These are phyloP conservation scores for Rhodamnia argentea DNA, from an alignment of 345 rosid genomes.

Conservation along the genomic window DNA sequence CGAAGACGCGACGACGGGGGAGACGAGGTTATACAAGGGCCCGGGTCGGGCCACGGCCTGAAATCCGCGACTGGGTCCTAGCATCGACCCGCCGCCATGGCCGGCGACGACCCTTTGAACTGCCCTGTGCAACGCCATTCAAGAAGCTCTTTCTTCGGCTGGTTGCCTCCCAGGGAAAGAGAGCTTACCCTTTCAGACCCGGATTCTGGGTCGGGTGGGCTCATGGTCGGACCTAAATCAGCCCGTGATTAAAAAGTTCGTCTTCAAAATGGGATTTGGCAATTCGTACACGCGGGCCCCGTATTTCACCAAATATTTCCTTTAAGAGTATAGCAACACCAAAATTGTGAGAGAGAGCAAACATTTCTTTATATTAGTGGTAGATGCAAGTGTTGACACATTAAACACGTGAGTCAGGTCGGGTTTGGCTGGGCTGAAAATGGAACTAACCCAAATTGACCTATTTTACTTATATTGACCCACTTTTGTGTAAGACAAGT, in stretches of 20 bases:
- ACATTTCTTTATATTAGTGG: not conserved
- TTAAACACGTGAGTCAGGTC: too few species aligned
- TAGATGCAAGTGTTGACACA: too few species aligned
- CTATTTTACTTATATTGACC: too few species aligned
- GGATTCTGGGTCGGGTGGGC: not conserved
- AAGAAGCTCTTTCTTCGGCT: not conserved
- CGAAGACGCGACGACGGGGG: not conserved
- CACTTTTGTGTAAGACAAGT: too few species aligned
- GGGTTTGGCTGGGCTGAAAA: too few species aligned
- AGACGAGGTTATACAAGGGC: not conserved
- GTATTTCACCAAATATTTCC: too few species aligned
- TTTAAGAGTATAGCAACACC: not conserved
- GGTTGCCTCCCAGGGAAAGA: not conserved
- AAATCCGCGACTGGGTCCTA: conserved; percentile 19
- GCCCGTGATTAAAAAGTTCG: not conserved
- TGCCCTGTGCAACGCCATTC: conserved; percentile 50
- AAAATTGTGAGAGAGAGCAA: not conserved
- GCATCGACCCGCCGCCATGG: not conserved
- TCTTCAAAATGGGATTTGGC: too few species aligned
- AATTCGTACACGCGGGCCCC: too few species aligned
- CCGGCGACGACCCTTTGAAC: conserved; percentile 24
- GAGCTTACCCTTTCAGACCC: not conserved
- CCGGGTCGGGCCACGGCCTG: conserved; percentile 36
- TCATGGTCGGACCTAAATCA: not conserved
- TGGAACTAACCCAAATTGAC: too few species aligned